These are phyloP conservation scores for Fusarium sp. DNA, from an alignment of 2,329 filamentous ascomycete species.

Conservation along the genomic window DNA sequence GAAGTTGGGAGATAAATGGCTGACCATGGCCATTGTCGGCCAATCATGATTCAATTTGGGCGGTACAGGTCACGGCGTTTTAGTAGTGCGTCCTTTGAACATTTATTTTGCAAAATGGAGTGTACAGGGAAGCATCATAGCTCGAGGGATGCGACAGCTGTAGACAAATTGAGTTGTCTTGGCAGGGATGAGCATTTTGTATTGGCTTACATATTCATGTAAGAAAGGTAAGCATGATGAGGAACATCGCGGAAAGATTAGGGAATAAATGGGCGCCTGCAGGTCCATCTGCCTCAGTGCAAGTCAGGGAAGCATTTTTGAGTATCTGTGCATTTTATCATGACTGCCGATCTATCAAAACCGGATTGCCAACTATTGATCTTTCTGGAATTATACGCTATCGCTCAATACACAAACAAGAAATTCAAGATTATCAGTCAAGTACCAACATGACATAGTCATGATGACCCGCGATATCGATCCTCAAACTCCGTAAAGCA, in stretches of 20 bases:
- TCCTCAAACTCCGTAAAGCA: slow-evolving; percentile 38
- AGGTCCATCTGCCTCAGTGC: slow-evolving; percentile 2
- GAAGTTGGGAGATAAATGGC: slow-evolving; percentile 3
- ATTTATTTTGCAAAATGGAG: slow-evolving; percentile 19
- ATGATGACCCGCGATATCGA: slow-evolving; percentile 1
- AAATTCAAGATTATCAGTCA: slow-evolving; percentile 11
- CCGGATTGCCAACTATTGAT: neutral
- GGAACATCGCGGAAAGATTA: neutral
- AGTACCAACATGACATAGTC: slow-evolving; percentile 19
- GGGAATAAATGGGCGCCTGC: slow-evolving; percentile 18
- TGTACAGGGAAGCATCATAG: slow-evolving; percentile 8
- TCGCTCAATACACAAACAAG: slow-evolving; percentile 22
- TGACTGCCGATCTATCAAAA: neutral
- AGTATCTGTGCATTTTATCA: neutral
- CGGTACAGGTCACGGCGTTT: slow-evolving; percentile 45
- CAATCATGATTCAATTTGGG: slow-evolving; percentile 40
- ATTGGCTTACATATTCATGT: slow-evolving; percentile 14
- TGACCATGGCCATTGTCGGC: slow-evolving; percentile 15
- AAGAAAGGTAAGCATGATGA: slow-evolving; percentile 14
- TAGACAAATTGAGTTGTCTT: neutral
- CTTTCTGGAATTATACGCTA: slow-evolving; percentile 10
- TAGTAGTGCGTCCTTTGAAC: slow-evolving; percentile 41
- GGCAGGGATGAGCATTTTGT: slow-evolving; percentile 6
- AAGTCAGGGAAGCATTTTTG: neutral
- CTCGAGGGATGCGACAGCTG: neutral